Base-by-base conservation (phyloP, 257 asterid genomes). In the Solanum medicagineum region DNA sequence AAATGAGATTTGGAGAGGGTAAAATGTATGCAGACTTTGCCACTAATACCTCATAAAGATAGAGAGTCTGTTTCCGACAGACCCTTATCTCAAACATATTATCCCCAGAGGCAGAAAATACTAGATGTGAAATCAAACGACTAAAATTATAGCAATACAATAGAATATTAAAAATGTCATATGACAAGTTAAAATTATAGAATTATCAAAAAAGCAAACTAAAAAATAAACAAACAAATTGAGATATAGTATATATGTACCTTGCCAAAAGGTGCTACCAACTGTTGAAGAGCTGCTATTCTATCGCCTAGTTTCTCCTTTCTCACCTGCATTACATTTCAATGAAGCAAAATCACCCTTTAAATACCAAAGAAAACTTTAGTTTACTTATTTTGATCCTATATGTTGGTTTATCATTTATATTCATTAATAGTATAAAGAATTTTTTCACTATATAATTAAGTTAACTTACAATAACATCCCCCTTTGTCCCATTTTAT, bases 261-360 rank as follows among this genome's bases (percentile, higher is more conserved):
- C 98, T 95, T 95, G 91, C 98, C 98, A 88, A 95, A 95, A 86
- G 98, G 98, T 75, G 98, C 98, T 44, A 95, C 98, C 81, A 95
- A 84, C 87, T 95, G 98, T 88, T 95, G 98, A 85, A 95, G 98
- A 53, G 98, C 94, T 62, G 98, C 93, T 86, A 95, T 92, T 90
- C 98, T 91, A 86, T 95, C 98, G 87, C 98, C 98, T 91, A 95
- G 60, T 89, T 95, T 95, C 92, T 95, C 97, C 87, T 94, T 95
- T 75, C 98, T 94, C 81, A 94, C 97, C 98, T 95, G 91, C 63
- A 29, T 59, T 60, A 16, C 36, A 69, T 20, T 68, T 68, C 68
- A 45, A 42, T 62, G 15, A 49, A 51, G 16, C 63, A 24, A 77
- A 59, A 77, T 13, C 10, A 59, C 19, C 26, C 70, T 55, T 71